These are phyloP conservation scores for Yarrowia keelungensis DNA, from an alignment of 805 yeast genomes.

Conservation along the genomic window DNA sequence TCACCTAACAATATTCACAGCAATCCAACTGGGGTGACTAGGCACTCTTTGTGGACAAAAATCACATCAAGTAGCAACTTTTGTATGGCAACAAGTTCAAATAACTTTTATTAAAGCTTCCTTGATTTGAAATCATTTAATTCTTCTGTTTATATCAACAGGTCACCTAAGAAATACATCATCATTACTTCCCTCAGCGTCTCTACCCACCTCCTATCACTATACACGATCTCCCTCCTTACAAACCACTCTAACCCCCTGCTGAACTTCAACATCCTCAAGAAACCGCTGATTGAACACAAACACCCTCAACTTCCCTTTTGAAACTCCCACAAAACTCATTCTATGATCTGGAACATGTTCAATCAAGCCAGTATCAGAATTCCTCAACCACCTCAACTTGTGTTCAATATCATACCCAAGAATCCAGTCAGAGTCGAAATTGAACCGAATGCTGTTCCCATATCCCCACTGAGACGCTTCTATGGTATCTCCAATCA, in stretches of 20 bases:
- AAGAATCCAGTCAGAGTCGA: slow-evolving; percentile 1
- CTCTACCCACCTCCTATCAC: neutral
- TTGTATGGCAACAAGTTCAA: too few species aligned
- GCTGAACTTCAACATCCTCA: neutral
- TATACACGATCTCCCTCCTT: too few species aligned
- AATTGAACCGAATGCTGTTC: slow-evolving; percentile 7
- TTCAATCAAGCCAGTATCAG: neutral
- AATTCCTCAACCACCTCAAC: neutral
- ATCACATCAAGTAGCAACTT: too few species aligned
- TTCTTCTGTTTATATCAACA: too few species aligned
- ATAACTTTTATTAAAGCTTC: too few species aligned
- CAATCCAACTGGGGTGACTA: too few species aligned
- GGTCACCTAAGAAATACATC: too few species aligned
- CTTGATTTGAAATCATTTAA: too few species aligned
- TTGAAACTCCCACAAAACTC: slow-evolving; percentile 1
- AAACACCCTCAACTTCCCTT: neutral
- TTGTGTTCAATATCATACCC: slow-evolving; percentile 1
- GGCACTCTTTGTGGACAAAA: too few species aligned
- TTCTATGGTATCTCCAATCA: slow-evolving; percentile 4
- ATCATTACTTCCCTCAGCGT: too few species aligned
- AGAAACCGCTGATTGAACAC: neutral
- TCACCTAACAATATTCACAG: too few species aligned
- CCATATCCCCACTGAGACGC: slow-evolving; percentile 13
- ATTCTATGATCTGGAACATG: neutral
- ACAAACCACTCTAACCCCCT: neutral